Base-by-base conservation (phyloP, 768 basidiomycete genomes). In the Phlegmacium glaucopus region DNA sequence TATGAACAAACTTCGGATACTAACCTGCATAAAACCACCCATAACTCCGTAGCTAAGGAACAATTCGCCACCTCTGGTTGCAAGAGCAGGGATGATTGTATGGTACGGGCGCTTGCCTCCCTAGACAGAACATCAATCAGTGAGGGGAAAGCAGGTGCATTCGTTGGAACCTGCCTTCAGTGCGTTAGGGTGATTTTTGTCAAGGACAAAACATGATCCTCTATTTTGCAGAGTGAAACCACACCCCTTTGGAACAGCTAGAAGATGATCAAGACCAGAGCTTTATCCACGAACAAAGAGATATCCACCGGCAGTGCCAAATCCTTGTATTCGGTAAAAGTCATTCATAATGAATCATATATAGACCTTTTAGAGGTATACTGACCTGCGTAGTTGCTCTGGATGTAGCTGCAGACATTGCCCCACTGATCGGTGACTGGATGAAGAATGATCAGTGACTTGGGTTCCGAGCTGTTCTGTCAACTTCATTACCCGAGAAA, bases 191-290 rank as follows among this genome's bases (percentile, higher is more conserved):
- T 98, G 95, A 1, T 80, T 81, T 47, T 90, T 79, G 44, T 77
- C 74, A 17, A 97, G 72, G 6, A 81, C 73, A 64, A 99, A 99
- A 5, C 88, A 86, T 9, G 82, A 74, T 2, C 96, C 96, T 47
- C 96, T 79, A 65, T 96, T 96, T 67, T 99, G 96, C 11, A 99
- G 76, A 0, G 94, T 96, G 65, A 99, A 99, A 0, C 96, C 96
- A 57, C 94, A 96, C 0, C 87, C 93, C 56, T 89, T 85, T 0
- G 96, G 96, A 32, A 99, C 74, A 27, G 95, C 95, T 81, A 60
- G 12, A 38, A 30, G 35, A 10, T 1, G 17, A 17, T 11, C n/a
- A 10, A n/a, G 6, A 3, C n/a, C 32, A 34, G 32, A 34, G 3
- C n/a, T 4, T 34, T 34, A 34, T 10, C 30, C 9, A 17, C 16